Conservation (phyloP, 805 yeast species). For the Wilhelminamyces savonicus region DNA sequence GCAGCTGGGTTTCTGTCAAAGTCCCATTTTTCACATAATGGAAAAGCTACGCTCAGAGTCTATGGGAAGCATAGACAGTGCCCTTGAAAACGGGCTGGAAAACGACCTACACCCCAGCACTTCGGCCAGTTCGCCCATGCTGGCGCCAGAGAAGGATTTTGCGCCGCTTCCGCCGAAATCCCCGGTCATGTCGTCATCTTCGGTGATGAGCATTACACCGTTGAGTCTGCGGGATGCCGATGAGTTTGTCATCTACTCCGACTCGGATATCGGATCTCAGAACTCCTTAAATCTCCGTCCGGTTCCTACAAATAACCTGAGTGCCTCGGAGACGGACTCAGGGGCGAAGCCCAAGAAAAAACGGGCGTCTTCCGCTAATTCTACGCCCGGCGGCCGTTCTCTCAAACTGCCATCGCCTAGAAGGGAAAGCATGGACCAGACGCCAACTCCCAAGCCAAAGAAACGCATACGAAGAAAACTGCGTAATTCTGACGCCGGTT, state of each 20-base stretch:
- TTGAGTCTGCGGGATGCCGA: slow-evolving; percentile 17
- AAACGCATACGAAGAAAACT: slow-evolving; percentile 20
- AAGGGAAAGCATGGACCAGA: slow-evolving; percentile 10
- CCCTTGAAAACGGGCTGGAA: no score
- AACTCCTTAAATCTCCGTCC: slow-evolving; percentile 17
- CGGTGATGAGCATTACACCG: slow-evolving; percentile 13
- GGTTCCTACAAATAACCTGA: slow-evolving; percentile 1
- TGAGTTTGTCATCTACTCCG: slow-evolving; percentile 28
- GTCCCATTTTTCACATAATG: no score
- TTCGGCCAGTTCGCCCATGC: no score
- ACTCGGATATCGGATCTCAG: slow-evolving; percentile 29
- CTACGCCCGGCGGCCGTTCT: neutral
- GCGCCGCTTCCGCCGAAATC: no score
- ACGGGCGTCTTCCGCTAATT: neutral
- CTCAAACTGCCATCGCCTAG: slow-evolving; percentile 6
- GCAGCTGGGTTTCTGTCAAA: no score
- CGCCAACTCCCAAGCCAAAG: slow-evolving; percentile 16
- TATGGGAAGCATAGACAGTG: no score
- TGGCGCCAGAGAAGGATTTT: no score
- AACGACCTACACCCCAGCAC: no score
- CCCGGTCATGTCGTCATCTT: slow-evolving; percentile 1
- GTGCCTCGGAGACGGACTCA: slow-evolving; percentile 1
- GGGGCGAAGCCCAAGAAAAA: slow-evolving; percentile 2
- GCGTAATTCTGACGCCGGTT: slow-evolving; percentile 17
- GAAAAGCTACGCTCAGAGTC: no score